Base-by-base conservation (phyloP, 306 rosid genomes). In the Chamaecrista fasciculata region DNA sequence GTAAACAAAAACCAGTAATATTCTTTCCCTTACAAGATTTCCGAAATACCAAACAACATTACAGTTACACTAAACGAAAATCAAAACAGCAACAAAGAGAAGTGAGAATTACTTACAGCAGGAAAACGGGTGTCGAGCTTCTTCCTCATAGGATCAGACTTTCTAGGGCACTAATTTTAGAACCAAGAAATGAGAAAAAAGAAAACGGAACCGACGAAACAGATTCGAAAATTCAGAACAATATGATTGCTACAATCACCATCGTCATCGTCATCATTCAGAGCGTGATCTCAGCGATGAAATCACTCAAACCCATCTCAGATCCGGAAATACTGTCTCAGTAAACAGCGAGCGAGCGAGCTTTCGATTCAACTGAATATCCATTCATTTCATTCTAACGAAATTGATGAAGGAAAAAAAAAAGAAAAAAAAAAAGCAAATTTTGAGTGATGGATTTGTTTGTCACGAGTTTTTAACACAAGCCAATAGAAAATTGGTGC, bases 111-210 rank as follows among this genome's bases (percentile, higher is more conserved):
- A 87, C 95, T 86, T 83, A 92, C 96, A 2, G 98, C 98, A 44
- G 98, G 98, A 68, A 92, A 92, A 78, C 98, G 95, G 57, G 98
- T 92, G 72, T 90, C 96, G 70, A 90, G 96, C 85, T 90, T 92
- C 88, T 92, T 92, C 98, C 82, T 90, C 98, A 92, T 92, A 77
- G 83, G 76, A 82, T 56, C 79, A 77, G 85, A 86, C 78, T 73
- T n/a, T n/a, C n/a, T 50, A 57, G 73, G 25, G 11, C 66, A 66
- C 62, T 37, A 52, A 68, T 2, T 5, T 64, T 26, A 69, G 51
- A 49, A 48, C 6, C 18, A 31, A 26, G 16, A 29, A 14, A 57
- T 25, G 24, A 46, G 49, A 69, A n/a, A 42, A 69, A n/a, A 42
- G 11, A 31, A 60, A 71, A 56, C n/a, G 65, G 75, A 73, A 26